phyloP scores from a whole-genome alignment of 192 early-diverging fungal species.

The Coemansia sp. region DNA sequence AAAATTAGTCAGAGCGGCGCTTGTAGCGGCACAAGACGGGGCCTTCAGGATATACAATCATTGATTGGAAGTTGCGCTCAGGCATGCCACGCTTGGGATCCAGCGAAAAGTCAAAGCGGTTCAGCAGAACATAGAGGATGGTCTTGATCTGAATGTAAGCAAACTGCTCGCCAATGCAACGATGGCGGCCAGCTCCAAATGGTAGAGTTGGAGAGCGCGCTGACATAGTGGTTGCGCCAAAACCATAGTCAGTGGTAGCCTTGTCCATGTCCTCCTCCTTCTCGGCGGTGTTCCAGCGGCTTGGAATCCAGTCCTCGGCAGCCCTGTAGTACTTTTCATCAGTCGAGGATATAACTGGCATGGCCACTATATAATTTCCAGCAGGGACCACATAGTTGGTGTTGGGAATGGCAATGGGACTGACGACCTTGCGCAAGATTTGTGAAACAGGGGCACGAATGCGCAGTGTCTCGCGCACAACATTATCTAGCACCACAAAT shows the following conservation, averaged over 20 bases:
- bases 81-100: constrained; percentile 70
- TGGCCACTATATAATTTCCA: constrained; percentile 83
- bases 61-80: constrained; percentile 78
- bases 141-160: constrained; percentile 96
- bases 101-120: constrained; percentile 73
- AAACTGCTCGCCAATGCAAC: constrained; percentile 98
- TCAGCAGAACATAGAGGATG: constrained; percentile 76
- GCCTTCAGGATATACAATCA: constrained; percentile 85
- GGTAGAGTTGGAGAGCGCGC: constrained; percentile 86
- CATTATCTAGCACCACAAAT: constrained; percentile 71
- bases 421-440: constrained; percentile 89
- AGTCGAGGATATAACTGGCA: constrained; percentile 75
- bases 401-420: constrained; percentile 64
- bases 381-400: constrained; percentile 85
- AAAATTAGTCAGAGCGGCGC: constrained; percentile 19
- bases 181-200: constrained; percentile 97
- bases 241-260: constrained; percentile 69
- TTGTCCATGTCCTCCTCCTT: constrained; percentile 58
- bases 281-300: constrained; percentile 65
- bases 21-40: constrained; percentile 58
- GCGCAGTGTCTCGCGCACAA: constrained; percentile 89
- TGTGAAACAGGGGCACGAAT: constrained; percentile 91
- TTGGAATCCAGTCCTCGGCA: constrained; percentile 78
- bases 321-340: constrained; percentile 79
- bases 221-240: constrained; percentile 60